A percentile compares a stretch with the other conserved stretches of the same genome.
phyloP scores from a whole-genome alignment of 2,329 filamentous ascomycete species.

The Claviceps humidiphila region DNA sequence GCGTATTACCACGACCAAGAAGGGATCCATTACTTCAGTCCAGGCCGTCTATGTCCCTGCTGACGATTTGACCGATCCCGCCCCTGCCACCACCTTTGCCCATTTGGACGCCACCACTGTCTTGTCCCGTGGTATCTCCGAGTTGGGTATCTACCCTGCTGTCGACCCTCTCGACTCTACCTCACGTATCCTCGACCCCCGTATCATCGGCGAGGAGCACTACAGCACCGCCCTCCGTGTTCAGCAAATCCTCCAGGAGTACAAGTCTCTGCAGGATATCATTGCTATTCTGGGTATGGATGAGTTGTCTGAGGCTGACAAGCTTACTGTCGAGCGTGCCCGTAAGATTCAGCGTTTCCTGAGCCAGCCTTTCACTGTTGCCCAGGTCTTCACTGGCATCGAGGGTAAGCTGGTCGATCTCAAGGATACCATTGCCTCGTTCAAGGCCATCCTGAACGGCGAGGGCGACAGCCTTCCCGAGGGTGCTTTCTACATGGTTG shows the following conservation, averaged over 20 bases:
- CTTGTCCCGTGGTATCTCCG: constrained; percentile 99
- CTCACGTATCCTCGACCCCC: constrained; percentile 98
- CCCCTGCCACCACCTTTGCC: constrained; percentile 97
- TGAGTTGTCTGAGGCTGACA: constrained; percentile 96
- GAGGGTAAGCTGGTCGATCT: constrained; percentile 95
- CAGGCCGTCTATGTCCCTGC: constrained; percentile 99
- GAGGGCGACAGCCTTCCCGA: constrained; percentile 95
- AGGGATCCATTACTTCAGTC: constrained; percentile 99
- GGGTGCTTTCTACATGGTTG: constrained; percentile 95
- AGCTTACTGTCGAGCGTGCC: constrained; percentile 99
- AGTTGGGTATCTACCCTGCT: constrained; percentile 99
- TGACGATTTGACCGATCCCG: constrained; percentile 99
- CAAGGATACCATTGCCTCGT: constrained; percentile 94
- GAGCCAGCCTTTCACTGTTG: constrained; percentile 93
- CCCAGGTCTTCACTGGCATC: constrained; percentile 75
- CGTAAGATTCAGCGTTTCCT: constrained; percentile 99
- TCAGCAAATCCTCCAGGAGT: constrained; percentile 99
- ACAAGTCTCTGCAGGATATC: constrained; percentile 99
- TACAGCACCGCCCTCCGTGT: constrained; percentile 90
- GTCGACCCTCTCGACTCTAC: constrained; percentile 99
- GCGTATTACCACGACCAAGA: constrained; percentile 98
- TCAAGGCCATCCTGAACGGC: constrained; percentile 93
- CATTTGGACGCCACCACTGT: constrained; percentile 99
- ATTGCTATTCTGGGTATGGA: constrained; percentile 99
- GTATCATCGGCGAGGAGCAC: constrained; percentile 96